Percentiles rank a stretch among this genome's conserved stretches.
These are phyloP conservation scores for Talaromyces sp. DNA, from an alignment of 2,329 filamentous ascomycete genomes.

Conservation along the genomic window DNA sequence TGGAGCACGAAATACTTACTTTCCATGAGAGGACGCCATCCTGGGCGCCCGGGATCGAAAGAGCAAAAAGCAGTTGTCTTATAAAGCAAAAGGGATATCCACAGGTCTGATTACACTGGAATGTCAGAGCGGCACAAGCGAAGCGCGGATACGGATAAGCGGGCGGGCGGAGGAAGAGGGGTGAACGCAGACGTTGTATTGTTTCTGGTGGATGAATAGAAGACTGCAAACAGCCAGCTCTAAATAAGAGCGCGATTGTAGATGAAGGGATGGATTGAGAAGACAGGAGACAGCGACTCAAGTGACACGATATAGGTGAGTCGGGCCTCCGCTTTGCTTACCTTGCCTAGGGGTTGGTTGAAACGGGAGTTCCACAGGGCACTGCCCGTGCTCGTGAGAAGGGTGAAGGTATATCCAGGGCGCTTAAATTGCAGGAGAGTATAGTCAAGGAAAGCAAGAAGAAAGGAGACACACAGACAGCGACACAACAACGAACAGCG, in stretches of 20 bases:
- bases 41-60: conserved; percentile 18
- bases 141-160: conserved; percentile 10
- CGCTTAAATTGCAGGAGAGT: conserved; percentile 13
- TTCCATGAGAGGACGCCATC: conserved; percentile 37
- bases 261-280: neutral
- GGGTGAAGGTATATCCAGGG: conserved; percentile 19
- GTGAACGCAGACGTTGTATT: neutral
- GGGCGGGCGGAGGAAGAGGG: neutral
- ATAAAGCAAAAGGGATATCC: conserved; percentile 2
- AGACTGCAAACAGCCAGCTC: neutral
- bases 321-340: conserved; percentile 3
- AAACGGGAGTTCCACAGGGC: conserved; percentile 19
- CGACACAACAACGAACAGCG: neutral
- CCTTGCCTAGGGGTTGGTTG: conserved; percentile 16
- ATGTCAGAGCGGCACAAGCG: conserved; percentile 8
- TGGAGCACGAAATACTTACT: conserved; percentile 30
- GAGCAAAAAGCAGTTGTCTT: conserved; percentile 2
- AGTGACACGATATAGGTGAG: neutral
- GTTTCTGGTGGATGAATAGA: neutral
- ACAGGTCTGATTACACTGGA: conserved; percentile 16
- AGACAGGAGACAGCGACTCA: neutral
- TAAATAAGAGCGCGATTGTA: neutral
- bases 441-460: neutral
- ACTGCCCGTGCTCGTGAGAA: conserved; percentile 12
- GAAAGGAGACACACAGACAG: neutral